These are phyloP conservation scores for Acacia concinna DNA, from an alignment of 331 rosid species.

Conservation along the genomic window DNA sequence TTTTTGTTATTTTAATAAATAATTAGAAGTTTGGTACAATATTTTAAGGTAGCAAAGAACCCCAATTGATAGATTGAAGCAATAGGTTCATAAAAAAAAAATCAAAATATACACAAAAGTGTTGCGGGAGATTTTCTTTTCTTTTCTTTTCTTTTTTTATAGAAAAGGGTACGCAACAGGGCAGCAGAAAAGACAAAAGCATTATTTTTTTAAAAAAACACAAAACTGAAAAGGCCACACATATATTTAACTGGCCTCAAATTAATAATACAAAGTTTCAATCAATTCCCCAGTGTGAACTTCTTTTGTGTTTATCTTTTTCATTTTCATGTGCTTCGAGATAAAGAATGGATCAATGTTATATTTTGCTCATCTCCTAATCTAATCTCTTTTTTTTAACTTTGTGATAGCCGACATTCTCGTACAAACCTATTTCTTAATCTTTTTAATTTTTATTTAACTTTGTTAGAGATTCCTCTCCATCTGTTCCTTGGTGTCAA, in stretches of 20 bases:
- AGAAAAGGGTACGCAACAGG: not conserved
- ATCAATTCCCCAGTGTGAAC: not conserved
- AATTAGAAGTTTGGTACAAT: not conserved
- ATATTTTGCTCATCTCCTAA: not conserved
- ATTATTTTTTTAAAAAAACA: not conserved
- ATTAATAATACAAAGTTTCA: not conserved
- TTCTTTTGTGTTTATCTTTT: not conserved
- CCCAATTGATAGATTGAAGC: not conserved
- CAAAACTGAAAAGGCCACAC: not conserved
- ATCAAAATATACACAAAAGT: too few species aligned
- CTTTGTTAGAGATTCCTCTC: slow-evolving; percentile 31
- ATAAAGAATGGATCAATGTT: not conserved
- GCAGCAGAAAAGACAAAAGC: not conserved
- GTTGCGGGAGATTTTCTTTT: not conserved
- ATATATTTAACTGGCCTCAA: not conserved
- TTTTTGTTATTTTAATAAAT: not conserved
- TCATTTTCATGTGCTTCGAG: not conserved
- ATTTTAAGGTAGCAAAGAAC: not conserved
- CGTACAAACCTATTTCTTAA: not conserved
- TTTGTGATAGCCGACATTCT: slow-evolving; percentile 32
- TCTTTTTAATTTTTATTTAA: not conserved
- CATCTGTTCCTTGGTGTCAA: slow-evolving; percentile 10
- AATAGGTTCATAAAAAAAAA: too few species aligned
- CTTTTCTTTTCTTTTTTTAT: too few species aligned
- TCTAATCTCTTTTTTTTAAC: slow-evolving; percentile 20